Evolutionary conservation across 192 early-diverging fungal genomes (phyloP).

Genomic region (Podila horticola): DNA sequence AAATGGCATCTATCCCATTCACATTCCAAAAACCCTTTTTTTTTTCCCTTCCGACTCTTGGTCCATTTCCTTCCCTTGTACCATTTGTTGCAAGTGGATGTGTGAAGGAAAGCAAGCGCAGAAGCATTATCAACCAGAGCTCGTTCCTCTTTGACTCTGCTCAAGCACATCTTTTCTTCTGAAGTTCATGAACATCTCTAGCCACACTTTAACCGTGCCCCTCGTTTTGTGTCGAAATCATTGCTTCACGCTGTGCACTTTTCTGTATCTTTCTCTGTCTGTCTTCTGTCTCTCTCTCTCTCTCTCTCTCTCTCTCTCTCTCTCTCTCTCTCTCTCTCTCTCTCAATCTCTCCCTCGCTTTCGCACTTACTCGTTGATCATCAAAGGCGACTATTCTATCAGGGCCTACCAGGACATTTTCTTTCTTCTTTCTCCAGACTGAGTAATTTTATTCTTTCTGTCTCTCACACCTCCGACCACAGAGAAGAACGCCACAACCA

Average conservation of each 20-base stretch:
- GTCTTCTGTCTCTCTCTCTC: not conserved
- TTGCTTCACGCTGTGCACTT: not conserved
- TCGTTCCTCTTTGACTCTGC: too few species aligned
- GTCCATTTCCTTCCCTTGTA: not conserved
- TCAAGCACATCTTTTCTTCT: too few species aligned
- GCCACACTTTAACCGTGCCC: too few species aligned
- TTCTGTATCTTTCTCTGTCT: too few species aligned
- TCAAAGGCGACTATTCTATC: not conserved
- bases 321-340: not conserved
- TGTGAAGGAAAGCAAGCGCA: too few species aligned
- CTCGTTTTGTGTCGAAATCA: too few species aligned
- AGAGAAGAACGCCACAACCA: not conserved
- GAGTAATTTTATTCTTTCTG: not conserved
- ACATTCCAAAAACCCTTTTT: slow-evolving; percentile 5
- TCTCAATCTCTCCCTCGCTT: not conserved
- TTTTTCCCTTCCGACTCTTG: not conserved
- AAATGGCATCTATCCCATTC: not conserved
- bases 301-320: not conserved
- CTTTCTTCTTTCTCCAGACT: not conserved
- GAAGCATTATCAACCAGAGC: too few species aligned
- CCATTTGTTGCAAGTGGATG: too few species aligned
- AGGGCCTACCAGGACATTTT: not conserved
- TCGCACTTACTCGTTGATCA: not conserved
- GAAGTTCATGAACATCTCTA: too few species aligned
- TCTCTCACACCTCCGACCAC: not conserved